Percentiles rank a stretch among this genome's conserved stretches.
Evolutionary conservation across 176 grass and related monocot species (phyloP).

Genomic region (Pontederia crassipes): DNA sequence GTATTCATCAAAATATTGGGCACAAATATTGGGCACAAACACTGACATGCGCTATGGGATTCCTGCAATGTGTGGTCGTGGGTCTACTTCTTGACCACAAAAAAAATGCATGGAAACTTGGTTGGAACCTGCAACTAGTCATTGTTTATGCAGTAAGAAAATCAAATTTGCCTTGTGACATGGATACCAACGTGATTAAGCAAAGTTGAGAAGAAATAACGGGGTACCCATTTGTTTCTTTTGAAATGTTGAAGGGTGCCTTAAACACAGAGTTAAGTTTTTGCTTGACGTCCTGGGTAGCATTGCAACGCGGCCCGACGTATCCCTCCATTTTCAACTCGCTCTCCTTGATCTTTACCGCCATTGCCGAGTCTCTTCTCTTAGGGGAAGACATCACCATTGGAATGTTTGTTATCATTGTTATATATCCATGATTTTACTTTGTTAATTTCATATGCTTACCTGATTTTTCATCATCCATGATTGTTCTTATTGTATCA

Average conservation of each 20-base stretch:
- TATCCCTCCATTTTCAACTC: conserved; percentile 45
- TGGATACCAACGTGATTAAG: too few species aligned
- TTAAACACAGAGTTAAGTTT: conserved; percentile 28
- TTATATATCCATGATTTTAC: too few species aligned
- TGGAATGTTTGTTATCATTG: conserved; percentile 13
- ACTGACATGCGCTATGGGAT: conserved; percentile 25
- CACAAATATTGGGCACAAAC: conserved; percentile 21
- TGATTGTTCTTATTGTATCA: too few species aligned
- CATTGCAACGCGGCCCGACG: conserved; percentile 17
- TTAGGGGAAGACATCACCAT: conserved; percentile 21
- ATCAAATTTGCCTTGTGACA: too few species aligned
- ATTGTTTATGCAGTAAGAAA: conserved; percentile 30
- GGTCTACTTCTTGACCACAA: conserved; percentile 16
- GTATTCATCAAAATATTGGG: conserved; percentile 19
- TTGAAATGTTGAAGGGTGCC: conserved; percentile 15
- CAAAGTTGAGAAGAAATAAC: too few species aligned
- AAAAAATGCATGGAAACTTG: conserved; percentile 21
- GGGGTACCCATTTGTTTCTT: too few species aligned
- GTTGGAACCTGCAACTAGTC: conserved; percentile 29
- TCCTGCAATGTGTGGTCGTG: conserved; percentile 8
- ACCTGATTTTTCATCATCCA: too few species aligned
- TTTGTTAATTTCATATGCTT: too few species aligned
- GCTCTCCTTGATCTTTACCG: conserved; percentile 24
- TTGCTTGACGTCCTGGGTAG: conserved; percentile 27
- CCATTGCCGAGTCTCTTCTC: conserved; percentile 7